phyloP scores from a whole-genome alignment of 495 filamentous ascomycete genomes.

The Aspergillus panamensis region DNA sequence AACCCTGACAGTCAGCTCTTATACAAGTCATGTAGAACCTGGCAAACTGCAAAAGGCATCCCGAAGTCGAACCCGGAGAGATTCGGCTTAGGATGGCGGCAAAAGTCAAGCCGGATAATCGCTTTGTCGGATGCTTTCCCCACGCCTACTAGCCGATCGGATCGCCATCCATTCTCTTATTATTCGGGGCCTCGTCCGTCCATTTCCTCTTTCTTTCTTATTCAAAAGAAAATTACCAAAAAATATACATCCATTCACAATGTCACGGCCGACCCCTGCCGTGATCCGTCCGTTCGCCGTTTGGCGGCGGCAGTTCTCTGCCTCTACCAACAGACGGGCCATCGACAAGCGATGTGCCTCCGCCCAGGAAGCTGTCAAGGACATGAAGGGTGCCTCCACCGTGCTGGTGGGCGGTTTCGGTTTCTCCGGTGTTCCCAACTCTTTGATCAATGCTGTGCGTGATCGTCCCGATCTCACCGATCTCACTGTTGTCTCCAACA shows the following conservation, averaged over 20 bases:
- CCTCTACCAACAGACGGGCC: slow-evolving; percentile 55
- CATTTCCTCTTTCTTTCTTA: slow-evolving; percentile 10
- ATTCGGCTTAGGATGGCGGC: slow-evolving; percentile 5
- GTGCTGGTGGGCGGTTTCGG: slow-evolving; percentile 80
- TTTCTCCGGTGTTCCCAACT: slow-evolving; percentile 80
- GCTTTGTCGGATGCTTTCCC: slow-evolving; percentile 22
- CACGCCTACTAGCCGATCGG: slow-evolving; percentile 18
- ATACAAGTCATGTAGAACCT: background rate
- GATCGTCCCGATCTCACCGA: slow-evolving; percentile 66
- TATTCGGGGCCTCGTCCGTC: slow-evolving; percentile 1
- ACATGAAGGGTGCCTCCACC: slow-evolving; percentile 67
- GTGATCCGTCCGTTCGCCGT: slow-evolving; percentile 33
- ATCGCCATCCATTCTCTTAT: slow-evolving; percentile 6
- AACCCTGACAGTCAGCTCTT: background rate
- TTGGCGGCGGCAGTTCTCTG: slow-evolving; percentile 59
- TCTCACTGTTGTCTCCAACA: slow-evolving; percentile 85
- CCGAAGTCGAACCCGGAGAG: background rate
- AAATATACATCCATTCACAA: slow-evolving; percentile 16
- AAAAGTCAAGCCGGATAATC: slow-evolving; percentile 20
- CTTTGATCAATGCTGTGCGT: slow-evolving; percentile 73
- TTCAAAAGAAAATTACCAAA: slow-evolving; percentile 8
- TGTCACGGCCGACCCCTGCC: slow-evolving; percentile 33
- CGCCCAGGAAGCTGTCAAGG: slow-evolving; percentile 64
- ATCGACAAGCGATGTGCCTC: slow-evolving; percentile 78
- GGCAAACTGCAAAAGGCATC: background rate